Conservation (phyloP, 1,139 yeast species). For the Yarrowia galli region DNA sequence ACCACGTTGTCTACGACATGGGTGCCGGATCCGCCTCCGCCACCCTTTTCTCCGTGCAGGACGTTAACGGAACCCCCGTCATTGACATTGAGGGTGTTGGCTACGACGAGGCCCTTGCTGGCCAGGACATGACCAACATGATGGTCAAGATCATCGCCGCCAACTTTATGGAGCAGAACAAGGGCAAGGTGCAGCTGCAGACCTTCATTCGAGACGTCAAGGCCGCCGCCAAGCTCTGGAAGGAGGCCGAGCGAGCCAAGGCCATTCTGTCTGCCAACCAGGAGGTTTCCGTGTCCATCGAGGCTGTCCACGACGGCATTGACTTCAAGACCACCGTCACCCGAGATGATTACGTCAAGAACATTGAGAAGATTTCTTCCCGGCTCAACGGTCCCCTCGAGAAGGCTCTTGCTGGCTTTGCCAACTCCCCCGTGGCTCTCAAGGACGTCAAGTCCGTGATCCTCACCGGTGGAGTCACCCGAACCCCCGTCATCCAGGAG, state of each 20-base stretch:
- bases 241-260: conserved; percentile 88
- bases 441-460: conserved; percentile 69
- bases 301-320: conserved; percentile 64
- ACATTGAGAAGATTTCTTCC: conserved; percentile 61
- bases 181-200: conserved; percentile 41
- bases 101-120: conserved; percentile 71
- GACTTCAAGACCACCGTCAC: conserved; percentile 74
- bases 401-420: conserved; percentile 48
- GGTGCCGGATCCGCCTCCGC: conserved; percentile 95
- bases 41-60: conserved; percentile 71
- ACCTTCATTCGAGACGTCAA: conserved; percentile 60
- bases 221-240: conserved; percentile 71
- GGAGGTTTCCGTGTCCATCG: conserved; percentile 77
- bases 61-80: conserved; percentile 52
- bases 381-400: conserved; percentile 55
- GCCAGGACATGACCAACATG: conserved; percentile 71
- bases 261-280: conserved; percentile 83
- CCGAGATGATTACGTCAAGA: conserved; percentile 79
- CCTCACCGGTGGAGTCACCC: conserved; percentile 88
- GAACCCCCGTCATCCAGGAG: conserved; percentile 85
- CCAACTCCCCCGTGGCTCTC: conserved; percentile 47
- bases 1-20: conserved; percentile 82
- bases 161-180: conserved; percentile 58
- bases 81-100: conserved; percentile 79
- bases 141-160: conserved; percentile 66